Evolutionary conservation across 306 rosid species (phyloP).

Genomic region (Quercus alba): DNA sequence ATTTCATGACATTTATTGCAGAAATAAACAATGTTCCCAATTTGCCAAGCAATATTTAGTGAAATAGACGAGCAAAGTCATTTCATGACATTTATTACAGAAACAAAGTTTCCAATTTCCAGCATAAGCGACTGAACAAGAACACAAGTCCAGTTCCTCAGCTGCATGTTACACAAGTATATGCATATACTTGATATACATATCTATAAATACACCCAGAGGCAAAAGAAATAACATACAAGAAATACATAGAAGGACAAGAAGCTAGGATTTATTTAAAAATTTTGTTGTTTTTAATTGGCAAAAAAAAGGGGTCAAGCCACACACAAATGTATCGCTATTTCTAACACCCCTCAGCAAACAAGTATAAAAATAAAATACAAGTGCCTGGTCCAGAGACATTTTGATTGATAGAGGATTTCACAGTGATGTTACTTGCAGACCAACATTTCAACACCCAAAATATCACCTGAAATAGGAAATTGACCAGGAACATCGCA

Average conservation of each 20-base stretch:
- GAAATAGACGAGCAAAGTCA: neutral
- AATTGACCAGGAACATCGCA: constrained; percentile 1
- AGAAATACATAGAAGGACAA: neutral
- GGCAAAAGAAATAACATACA: neutral
- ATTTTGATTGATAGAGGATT: constrained; percentile 19
- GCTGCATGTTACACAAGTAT: neutral
- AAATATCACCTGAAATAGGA: neutral
- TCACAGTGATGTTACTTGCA: constrained; percentile 17
- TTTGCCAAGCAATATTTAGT: neutral
- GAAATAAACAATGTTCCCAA: no score
- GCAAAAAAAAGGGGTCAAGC: neutral
- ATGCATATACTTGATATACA: neutral
- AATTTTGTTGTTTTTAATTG: neutral
- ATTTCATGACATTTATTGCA: neutral
- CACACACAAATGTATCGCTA: neutral
- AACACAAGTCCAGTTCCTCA: neutral
- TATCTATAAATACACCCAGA: neutral
- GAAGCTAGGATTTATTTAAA: neutral
- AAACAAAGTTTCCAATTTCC: neutral
- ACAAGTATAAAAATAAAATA: neutral
- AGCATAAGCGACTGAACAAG: neutral
- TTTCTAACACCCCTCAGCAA: neutral
- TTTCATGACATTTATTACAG: neutral
- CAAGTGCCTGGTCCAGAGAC: neutral
- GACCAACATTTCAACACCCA: neutral